Base-by-base conservation (phyloP, 495 filamentous ascomycete species). In the Emericellopsis terricola region DNA sequence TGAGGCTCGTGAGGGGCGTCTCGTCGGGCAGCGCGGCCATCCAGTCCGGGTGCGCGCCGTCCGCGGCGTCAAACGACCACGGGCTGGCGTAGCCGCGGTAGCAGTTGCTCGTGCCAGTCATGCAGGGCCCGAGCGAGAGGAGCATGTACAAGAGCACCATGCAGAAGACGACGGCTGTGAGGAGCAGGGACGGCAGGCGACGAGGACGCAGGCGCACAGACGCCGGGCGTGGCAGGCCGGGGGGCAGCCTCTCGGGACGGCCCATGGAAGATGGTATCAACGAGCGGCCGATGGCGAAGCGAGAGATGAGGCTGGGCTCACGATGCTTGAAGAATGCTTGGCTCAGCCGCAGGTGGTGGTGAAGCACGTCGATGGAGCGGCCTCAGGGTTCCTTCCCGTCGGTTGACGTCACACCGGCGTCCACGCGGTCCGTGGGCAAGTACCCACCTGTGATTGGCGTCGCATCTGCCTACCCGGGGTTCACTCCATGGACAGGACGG, bases 1-100 rank as follows among this genome's bases (percentile, higher is more conserved):
- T 79, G 8, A 89, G 65, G 3, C 71, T 66, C n/a, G 77, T 78
- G n/a, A 86, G 57, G 0, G 73, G 56, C 3, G 58, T 69, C 14
- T 63, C 57, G 45, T 81, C 69, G 15, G 56, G 58, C 13, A 86
- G 53, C 17, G 63, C 57, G 26, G 52, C 42, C 78, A 87, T 86
- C 81, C 81, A 89, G 32, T n/a, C 15, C 8, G 35, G 11, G 14
- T 23, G 13, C 1, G 5, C 23, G 23, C 6, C 23, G 4, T 15
- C 17, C 17, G n/a, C 31, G 31, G 31, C 17, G n/a, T 33, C 31
- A n/a, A 33, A 33, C 8, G 16, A 19, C 13, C 8, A 33, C 2
- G 3, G 28, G 21, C 28, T 31, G 29, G 6, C n/a, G 19, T 38
- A 38, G 29, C 36, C 36, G 19, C 26, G 18, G 36, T 38, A 38